Base-by-base conservation (phyloP, 768 basidiomycete species). In the Mycena crocata region DNA sequence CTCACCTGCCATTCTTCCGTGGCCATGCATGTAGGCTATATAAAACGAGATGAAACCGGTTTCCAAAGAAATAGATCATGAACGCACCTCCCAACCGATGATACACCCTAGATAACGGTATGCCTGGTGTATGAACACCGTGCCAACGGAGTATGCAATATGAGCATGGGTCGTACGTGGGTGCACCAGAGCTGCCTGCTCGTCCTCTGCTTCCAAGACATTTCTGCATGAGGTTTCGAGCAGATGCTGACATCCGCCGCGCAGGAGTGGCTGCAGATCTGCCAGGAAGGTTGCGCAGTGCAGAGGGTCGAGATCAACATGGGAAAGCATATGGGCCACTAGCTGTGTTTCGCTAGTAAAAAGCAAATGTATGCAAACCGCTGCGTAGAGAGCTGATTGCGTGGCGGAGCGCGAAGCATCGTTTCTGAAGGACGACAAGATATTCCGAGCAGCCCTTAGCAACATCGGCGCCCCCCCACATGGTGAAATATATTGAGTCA, bases 51-150 rank as follows among this genome's bases (percentile, higher is more conserved):
- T 60, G 24, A 35, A 62, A 65, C 30, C n/a, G 6, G 5, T 30
- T 0, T 52, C 35, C 37, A 42, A 5, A 1, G 21, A 44, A 44
- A 3, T 44, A 30, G 73, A 48, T 72, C 67, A 37, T 24, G 49
- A 8, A 74, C 79, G 48, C 65, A 87, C 85, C 74, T 86, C 84
- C 86, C 86, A 88, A 12, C 81, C 82, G 55, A 79, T 76, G 42
- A 87, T 82, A 49, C 81, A 83, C 24, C 83, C 86, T 10, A 76
- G 58, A 68, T 86, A 85, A 8, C 73, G 75, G 57, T 81, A 81
- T 50, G 67, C 75, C 40, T 52, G 71, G 69, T 86, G 85, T 52
- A 71, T 70, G 61, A 86, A 84, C 31, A 83, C 74, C 83, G 85
- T 81, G 14, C 87, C 87, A 32, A 86, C 85, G 62, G 84, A 86